Evolutionary conservation across 441 rosid species (phyloP).

Genomic region (Aleurites moluccanus): DNA sequence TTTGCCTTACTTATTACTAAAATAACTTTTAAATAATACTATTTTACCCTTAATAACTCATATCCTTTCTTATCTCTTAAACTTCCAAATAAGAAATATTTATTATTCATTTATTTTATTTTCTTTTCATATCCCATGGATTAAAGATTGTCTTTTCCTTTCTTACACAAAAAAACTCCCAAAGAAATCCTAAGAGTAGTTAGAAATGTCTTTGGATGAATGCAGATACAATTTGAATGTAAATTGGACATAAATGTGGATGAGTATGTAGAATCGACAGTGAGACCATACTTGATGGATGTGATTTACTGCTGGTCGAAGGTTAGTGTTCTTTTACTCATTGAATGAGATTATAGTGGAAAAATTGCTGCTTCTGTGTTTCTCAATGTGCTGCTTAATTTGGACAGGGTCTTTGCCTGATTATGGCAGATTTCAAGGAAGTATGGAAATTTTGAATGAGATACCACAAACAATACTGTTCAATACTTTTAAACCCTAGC

Average conservation of each 20-base stretch:
- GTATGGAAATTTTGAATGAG: neutral
- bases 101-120: no score
- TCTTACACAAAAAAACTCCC: no score
- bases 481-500: no score
- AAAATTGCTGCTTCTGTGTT: neutral
- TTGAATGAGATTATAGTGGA: neutral
- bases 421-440: neutral
- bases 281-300: conserved; percentile 92
- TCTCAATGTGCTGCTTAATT: neutral
- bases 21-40: no score
- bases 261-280: conserved; percentile 93
- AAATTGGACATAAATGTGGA: conserved; percentile 87
- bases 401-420: neutral
- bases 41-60: no score
- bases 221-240: conserved; percentile 95
- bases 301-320: conserved; percentile 96
- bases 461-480: neutral
- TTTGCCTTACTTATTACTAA: no score
- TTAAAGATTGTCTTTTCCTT: no score
- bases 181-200: no score
- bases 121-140: no score
- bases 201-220: conserved; percentile 16
- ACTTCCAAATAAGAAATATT: no score
- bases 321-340: conserved; percentile 46
- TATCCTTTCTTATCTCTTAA: no score